Evolutionary conservation across 176 grass and related monocot species (phyloP).

Genomic region (Alopecurus myosuroides): DNA sequence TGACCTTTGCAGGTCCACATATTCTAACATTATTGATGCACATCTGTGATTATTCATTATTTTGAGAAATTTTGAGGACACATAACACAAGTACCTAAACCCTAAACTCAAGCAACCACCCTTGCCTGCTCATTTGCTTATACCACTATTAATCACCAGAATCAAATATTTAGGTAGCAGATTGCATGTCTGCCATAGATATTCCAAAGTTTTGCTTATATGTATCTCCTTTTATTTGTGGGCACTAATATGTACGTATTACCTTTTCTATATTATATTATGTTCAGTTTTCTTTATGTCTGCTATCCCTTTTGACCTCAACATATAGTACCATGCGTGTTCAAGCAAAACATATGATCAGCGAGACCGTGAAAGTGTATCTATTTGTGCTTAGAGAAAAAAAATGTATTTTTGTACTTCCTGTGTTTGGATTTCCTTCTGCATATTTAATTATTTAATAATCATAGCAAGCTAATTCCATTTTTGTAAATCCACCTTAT

Average conservation of each 20-base stretch:
- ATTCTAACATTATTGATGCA: conserved; percentile 6
- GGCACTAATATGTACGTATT: neutral
- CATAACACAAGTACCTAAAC: neutral
- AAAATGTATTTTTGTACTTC: neutral
- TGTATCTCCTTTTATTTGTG: neutral
- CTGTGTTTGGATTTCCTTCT: conserved; percentile 1
- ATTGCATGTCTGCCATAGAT: conserved; percentile 3
- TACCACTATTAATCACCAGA: conserved; percentile 10
- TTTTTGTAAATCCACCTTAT: neutral
- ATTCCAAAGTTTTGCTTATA: neutral
- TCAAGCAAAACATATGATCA: neutral
- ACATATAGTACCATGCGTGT: neutral
- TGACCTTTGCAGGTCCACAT: neutral
- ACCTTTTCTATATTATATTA: neutral
- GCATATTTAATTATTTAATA: neutral
- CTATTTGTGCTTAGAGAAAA: conserved; percentile 7
- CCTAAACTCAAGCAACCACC: neutral
- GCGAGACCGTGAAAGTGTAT: neutral
- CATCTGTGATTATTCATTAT: neutral
- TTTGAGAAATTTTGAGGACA: neutral
- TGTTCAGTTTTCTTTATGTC: conserved; percentile 3
- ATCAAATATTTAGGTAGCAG: neutral
- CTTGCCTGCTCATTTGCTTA: neutral
- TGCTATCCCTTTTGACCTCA: neutral
- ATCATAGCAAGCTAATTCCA: neutral